These are phyloP conservation scores for Syncephalastrum contaminatum DNA, from an alignment of 371 early-diverging fungal genomes.

Conservation along the genomic window DNA sequence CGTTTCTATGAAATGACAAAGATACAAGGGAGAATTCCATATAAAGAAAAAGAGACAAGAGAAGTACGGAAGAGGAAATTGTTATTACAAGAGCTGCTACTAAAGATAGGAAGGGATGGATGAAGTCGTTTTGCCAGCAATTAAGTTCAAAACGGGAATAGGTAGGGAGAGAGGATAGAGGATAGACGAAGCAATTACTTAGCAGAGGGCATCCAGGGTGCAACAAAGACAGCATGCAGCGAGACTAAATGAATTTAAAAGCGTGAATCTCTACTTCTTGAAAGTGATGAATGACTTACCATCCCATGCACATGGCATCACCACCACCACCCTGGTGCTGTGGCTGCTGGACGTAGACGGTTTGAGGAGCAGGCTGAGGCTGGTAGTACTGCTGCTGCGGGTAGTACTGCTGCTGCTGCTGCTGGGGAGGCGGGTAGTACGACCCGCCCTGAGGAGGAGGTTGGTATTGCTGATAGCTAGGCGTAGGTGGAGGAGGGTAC, in stretches of 20 bases:
- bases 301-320: conserved; percentile 38
- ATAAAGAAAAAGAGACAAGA: too few relatives aligned
- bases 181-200: not conserved
- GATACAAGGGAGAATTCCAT: too few relatives aligned
- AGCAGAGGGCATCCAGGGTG: conserved; percentile 35
- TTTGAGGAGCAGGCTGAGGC: conserved; percentile 9
- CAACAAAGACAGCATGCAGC: conserved; percentile 43
- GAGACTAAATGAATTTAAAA: conserved; percentile 18
- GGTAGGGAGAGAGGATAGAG: too few relatives aligned
- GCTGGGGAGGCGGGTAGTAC: conserved; percentile 8
- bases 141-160: too few relatives aligned
- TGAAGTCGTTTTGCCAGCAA: too few relatives aligned
- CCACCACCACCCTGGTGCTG: conserved; percentile 15
- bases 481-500: conserved; percentile 14
- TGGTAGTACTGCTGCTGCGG: conserved; percentile 15
- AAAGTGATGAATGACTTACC: conserved; percentile 20
- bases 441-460: conserved; percentile 11
- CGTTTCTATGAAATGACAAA: too few relatives aligned
- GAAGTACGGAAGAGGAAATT: too few relatives aligned
- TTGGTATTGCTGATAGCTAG: conserved; percentile 11
- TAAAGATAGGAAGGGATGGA: too few relatives aligned
- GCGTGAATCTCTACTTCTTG: not conserved
- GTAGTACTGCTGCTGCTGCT: conserved; percentile 1
- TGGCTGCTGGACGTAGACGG: conserved; percentile 16
- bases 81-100: too few relatives aligned